These are phyloP conservation scores for Zelonia costaricensis DNA, from an alignment of 208 protist species.

Conservation along the genomic window DNA sequence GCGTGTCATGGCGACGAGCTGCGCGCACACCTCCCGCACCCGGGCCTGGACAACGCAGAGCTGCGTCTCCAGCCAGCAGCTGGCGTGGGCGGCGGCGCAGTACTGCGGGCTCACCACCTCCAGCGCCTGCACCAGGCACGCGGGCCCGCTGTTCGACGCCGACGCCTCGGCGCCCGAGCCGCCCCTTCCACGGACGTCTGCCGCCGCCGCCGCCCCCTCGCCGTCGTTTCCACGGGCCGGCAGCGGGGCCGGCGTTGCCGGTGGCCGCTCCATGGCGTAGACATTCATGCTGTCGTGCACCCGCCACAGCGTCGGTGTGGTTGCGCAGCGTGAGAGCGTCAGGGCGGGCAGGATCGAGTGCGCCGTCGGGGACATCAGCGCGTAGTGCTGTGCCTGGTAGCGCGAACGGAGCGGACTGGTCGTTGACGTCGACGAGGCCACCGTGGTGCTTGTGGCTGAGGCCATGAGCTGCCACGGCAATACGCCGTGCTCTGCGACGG, in stretches of 20 bases:
- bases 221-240: no score
- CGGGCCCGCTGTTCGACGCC: background rate
- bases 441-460: no score
- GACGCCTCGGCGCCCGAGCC: background rate
- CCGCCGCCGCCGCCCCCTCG: no score
- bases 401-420: no score
- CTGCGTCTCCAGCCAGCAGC: constrained; percentile 46
- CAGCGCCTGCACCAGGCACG: constrained; percentile 39
- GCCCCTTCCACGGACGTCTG: no score
- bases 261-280: constrained; percentile 14
- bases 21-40: constrained; percentile 11
- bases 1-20: constrained; percentile 4
- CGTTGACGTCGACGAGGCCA: no score
- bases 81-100: constrained; percentile 56
- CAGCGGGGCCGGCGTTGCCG: no score
- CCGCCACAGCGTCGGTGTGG: constrained; percentile 24
- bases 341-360: constrained; percentile 14
- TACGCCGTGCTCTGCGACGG: constrained; percentile 15
- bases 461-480: constrained; percentile 13
- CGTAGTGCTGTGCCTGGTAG: constrained; percentile 1
- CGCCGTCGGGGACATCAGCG: constrained; percentile 16
- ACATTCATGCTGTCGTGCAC: constrained; percentile 49
- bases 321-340: constrained; percentile 20
- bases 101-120: constrained; percentile 50
- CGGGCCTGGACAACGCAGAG: constrained; percentile 54